Percentiles rank a stretch among this genome's conserved stretches.
These are phyloP conservation scores for Yamadazyma insecticola DNA, from an alignment of 805 yeast species.

Conservation along the genomic window DNA sequence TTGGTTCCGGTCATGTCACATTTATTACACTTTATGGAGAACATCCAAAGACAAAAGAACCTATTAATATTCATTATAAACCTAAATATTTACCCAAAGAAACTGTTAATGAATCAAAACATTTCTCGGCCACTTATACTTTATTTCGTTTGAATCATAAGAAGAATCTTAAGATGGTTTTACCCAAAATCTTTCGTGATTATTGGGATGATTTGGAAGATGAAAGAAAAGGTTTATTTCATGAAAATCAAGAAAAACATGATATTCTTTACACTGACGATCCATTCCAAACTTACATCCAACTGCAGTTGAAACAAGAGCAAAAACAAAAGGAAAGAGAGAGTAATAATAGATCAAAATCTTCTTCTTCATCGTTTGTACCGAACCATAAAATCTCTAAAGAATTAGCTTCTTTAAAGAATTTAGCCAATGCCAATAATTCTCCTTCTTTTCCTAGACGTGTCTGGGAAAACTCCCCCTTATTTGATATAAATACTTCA, in stretches of 20 bases:
- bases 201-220: constrained; percentile 74
- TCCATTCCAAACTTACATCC: constrained; percentile 57
- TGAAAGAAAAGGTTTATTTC: constrained; percentile 40
- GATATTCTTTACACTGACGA: constrained; percentile 57
- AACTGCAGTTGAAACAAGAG: constrained; percentile 1
- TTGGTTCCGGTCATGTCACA: constrained; percentile 54
- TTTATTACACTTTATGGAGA: constrained; percentile 61
- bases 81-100: constrained; percentile 62
- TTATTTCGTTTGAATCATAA: constrained; percentile 73
- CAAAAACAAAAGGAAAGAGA: constrained; percentile 4
- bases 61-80: constrained; percentile 51
- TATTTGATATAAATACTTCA: constrained; percentile 63
- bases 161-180: constrained; percentile 80
- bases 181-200: constrained; percentile 77
- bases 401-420: no score
- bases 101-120: constrained; percentile 86
- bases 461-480: constrained; percentile 68
- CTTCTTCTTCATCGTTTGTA: no score
- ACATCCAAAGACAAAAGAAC: constrained; percentile 77
- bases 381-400: no score
- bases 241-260: constrained; percentile 44
- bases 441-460: no score
- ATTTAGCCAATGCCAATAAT: no score
- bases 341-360: constrained; percentile 2
- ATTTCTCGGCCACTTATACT: constrained; percentile 85